Evolutionary conservation across 805 yeast species (phyloP).

Genomic region (Hanseniaspora lindneri): DNA sequence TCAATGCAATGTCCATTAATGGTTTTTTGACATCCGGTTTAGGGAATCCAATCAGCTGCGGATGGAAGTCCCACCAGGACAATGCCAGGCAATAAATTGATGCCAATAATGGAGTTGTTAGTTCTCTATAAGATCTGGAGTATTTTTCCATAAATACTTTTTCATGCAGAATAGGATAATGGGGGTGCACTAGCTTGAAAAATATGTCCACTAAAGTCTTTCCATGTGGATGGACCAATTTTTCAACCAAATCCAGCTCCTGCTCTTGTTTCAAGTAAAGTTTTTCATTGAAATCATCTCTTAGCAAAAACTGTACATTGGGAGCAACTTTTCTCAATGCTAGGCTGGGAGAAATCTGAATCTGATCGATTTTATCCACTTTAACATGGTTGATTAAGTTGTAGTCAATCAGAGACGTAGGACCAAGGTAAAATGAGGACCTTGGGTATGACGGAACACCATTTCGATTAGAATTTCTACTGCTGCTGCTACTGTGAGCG

Average conservation of each 20-base stretch:
- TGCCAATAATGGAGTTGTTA: constrained; percentile 81
- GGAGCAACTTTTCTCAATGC: constrained; percentile 70
- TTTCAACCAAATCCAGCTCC: constrained; percentile 74
- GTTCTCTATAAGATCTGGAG: constrained; percentile 78
- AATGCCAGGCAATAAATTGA: constrained; percentile 80
- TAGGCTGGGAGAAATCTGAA: constrained; percentile 53
- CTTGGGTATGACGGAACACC: constrained; percentile 71
- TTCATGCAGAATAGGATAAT: constrained; percentile 83
- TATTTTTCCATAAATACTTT: constrained; percentile 86
- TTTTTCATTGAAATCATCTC: constrained; percentile 68
- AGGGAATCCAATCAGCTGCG: constrained; percentile 58
- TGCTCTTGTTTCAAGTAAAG: constrained; percentile 56
- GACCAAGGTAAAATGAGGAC: constrained; percentile 78
- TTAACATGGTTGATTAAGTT: constrained; percentile 53
- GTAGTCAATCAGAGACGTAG: constrained; percentile 73
- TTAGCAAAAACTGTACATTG: constrained; percentile 59
- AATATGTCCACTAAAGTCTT: constrained; percentile 66
- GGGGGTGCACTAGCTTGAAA: constrained; percentile 78
- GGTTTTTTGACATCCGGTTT: constrained; percentile 63
- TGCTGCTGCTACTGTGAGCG: neutral
- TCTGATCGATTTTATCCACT: constrained; percentile 65
- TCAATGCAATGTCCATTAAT: constrained; percentile 55
- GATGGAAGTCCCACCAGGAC: constrained; percentile 79
- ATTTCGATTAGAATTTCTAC: constrained; percentile 20
- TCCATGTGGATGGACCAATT: constrained; percentile 85